Conservation (phyloP, 345 rosid species). For the Linum trigynum region DNA sequence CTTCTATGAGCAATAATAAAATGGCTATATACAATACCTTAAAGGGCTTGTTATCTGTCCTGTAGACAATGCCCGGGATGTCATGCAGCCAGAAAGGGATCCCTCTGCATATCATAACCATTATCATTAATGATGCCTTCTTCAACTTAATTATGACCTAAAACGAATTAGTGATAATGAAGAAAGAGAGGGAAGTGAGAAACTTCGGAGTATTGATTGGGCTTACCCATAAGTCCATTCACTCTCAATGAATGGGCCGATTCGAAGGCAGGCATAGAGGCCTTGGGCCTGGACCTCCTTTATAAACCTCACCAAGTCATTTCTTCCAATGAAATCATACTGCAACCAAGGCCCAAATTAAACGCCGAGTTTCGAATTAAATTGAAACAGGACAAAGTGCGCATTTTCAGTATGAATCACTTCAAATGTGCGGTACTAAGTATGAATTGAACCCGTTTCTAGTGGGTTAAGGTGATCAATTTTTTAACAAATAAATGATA, state of each 20-base stretch:
- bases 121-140: background rate
- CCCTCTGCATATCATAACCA: constrained; percentile 37
- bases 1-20: too few relatives aligned
- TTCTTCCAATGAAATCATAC: constrained; percentile 80
- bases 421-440: too few relatives aligned
- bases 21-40: constrained; percentile 30
- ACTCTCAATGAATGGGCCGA: constrained; percentile 71
- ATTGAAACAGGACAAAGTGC: background rate
- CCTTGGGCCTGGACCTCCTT: constrained; percentile 67
- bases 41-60: constrained; percentile 70
- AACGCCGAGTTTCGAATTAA: too few relatives aligned
- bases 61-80: constrained; percentile 52
- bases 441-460: too few relatives aligned
- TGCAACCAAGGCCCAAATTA: constrained; percentile 12
- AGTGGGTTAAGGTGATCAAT: too few relatives aligned
- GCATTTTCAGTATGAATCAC: background rate
- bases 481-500: too few relatives aligned
- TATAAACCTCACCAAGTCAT: constrained; percentile 60
- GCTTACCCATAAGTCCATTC: constrained; percentile 86
- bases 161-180: too few relatives aligned
- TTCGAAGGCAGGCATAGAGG: constrained; percentile 65
- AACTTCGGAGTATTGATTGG: too few relatives aligned
- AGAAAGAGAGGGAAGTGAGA: background rate
- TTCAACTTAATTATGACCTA: background rate
- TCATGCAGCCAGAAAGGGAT: constrained; percentile 77